These are phyloP conservation scores for Wickerhamiella australiensis DNA, from an alignment of 805 yeast genomes.

Conservation along the genomic window DNA sequence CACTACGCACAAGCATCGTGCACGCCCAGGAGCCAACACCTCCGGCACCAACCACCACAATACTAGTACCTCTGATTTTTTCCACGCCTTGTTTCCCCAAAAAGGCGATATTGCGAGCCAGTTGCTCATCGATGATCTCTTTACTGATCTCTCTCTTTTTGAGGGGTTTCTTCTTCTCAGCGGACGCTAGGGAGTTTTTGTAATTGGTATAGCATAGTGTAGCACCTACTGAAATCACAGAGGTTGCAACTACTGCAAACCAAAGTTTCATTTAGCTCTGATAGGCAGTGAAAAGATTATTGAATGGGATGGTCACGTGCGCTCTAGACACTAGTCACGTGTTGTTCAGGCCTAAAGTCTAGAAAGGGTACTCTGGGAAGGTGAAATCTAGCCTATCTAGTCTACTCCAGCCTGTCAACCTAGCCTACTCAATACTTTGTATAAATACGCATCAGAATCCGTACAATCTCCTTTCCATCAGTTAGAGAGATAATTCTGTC, in stretches of 20 bases:
- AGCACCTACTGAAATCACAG: conserved; percentile 3
- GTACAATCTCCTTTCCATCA: conserved; percentile 6
- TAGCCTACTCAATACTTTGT: conserved; percentile 10
- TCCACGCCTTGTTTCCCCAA: conserved; percentile 75
- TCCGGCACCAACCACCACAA: conserved; percentile 87
- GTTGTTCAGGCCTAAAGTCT: no score
- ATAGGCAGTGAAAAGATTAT: neutral
- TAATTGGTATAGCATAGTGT: conserved; percentile 5
- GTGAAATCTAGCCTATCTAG: no score
- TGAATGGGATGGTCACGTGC: conserved; percentile 1
- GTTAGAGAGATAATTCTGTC: conserved; percentile 11
- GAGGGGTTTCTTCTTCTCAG: neutral
- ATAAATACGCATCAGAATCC: conserved; percentile 9
- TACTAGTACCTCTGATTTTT: conserved; percentile 53
- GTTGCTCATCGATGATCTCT: conserved; percentile 74
- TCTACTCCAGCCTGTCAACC: no score
- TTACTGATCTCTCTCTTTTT: conserved; percentile 4
- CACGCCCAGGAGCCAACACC: conserved; percentile 98
- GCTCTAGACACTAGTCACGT: no score
- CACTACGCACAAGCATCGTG: conserved; percentile 83
- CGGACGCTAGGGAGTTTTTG: neutral
- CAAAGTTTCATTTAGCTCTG: conserved; percentile 4
- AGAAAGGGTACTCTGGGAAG: no score
- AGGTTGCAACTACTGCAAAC: conserved; percentile 8
- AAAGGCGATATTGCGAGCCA: conserved; percentile 88